Evolutionary conservation across 371 early-diverging fungal genomes (phyloP), one percentile per base, ranked within the genome.

Genomic region (Mortierella sp.): DNA sequence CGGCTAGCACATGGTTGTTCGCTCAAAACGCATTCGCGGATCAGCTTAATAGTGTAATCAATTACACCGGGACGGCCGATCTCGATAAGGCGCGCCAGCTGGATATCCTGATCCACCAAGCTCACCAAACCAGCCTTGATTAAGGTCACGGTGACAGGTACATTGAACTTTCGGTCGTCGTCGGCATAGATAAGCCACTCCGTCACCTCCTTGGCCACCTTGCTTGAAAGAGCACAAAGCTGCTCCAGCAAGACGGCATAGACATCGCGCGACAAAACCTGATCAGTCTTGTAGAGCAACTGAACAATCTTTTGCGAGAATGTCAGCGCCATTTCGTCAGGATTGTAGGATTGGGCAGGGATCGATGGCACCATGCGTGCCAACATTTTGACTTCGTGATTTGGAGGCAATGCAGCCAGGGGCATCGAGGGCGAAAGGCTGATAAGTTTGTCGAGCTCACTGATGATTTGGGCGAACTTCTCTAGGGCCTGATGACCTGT

Each of bases 171-270:
- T 77, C 96, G 94, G 84, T 97, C 97, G 74, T 98, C 98, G 52
- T 97, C 96, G 3, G 95, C 90, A 84, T 95, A 97, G n/a, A 96
- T 89, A 18, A 99, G 84, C 98, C 98, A 98, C 28, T 90, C 88
- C 3, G 89, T 92, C 47, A 98, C 94, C 83, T 97, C 96, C 55
- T 92, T 91, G 28, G 89, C 91, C 0, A 95, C 94, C 35, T 90
- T 89, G 65, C 88, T 88, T 0, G 96, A 95, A 32, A 90, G 77
- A 62, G 95, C 94, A 73, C 95, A 96, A 18, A 98, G 83, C 6
- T 91, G 86, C 66, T 93, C 94, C 66, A 99, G 84, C 2, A 98
- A 79, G 10, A 91, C 84, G 5, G 95, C 92, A 74, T 95, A 97
- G 30, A 94, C 88, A 63, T 97, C 97, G 24, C 94, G 90, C 4